phyloP scores from a whole-genome alignment of 208 protist genomes.

The Leptomonas pyrrhocoris region DNA sequence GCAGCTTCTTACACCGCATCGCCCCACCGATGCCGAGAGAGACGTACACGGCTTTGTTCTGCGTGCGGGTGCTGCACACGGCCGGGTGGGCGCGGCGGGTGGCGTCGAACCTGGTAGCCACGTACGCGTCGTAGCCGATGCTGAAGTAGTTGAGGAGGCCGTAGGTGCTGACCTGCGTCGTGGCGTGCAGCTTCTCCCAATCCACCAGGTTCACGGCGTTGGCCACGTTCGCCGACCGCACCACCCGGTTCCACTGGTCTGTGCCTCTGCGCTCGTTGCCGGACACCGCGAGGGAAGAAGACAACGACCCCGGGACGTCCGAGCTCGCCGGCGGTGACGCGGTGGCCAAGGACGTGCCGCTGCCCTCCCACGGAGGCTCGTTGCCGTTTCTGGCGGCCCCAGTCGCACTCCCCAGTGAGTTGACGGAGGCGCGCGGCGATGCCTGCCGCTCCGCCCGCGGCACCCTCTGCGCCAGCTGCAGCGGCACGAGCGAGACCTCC shows the following conservation, averaged over 20 bases:
- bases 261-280: background rate
- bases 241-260: background rate
- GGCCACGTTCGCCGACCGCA: slow-evolving; percentile 15
- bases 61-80: slow-evolving; percentile 65
- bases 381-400: too few species aligned
- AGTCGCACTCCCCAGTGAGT: too few species aligned
- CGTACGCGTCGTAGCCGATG: slow-evolving; percentile 83
- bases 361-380: background rate
- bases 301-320: background rate
- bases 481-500: slow-evolving; percentile 57
- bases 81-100: slow-evolving; percentile 51
- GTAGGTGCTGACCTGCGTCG: slow-evolving; percentile 32
- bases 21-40: slow-evolving; percentile 52
- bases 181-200: slow-evolving; percentile 41
- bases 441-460: slow-evolving; percentile 7
- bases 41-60: slow-evolving; percentile 83
- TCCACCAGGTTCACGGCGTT: slow-evolving; percentile 51
- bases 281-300: background rate
- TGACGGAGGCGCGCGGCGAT: background rate
- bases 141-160: slow-evolving; percentile 85
- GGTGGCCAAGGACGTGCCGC: too few species aligned
- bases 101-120: slow-evolving; percentile 59
- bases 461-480: slow-evolving; percentile 45
- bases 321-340: too few species aligned
- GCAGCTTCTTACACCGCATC: slow-evolving; percentile 45